Evolutionary conservation across 2,329 filamentous ascomycete species (phyloP), one percentile per base, ranked within the genome.

Genomic region (Aspergillus quadrilineatus): DNA sequence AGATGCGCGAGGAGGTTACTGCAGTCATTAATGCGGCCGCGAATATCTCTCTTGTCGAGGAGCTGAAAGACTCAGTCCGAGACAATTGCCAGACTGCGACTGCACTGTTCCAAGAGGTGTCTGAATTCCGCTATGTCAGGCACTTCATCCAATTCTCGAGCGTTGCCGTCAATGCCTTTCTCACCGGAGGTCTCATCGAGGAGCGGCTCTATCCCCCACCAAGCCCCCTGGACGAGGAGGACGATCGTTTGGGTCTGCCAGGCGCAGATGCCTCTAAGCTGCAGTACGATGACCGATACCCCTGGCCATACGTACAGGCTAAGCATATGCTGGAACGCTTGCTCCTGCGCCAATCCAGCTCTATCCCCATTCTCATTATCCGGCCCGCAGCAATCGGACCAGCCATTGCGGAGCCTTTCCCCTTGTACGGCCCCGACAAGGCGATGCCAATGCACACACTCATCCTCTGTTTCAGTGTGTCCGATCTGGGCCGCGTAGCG

Each of bases 311-410:
- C 22, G 55, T 46, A 6, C 45, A 59, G 39, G 55, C 63, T 6
- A 65, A 65, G 34, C 56, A 65, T 41, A 28, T 64, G 2, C 46
- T 57, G 3, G 63, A 65, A 49, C 39, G 50, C 12, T 36, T 65
- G 6, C 26, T 52, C 1, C 30, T 64, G 14, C 12, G 41, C 6
- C 28, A 32, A 10, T 29, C 41, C 9, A 43, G 50, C 2, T 51
- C 59, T 3, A 12, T 34, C 10, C 46, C 44, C 6, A 22, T 64
- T 1, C 59, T 65, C 7, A 51, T 64, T 6, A 30, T 64, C 9
- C 60, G 62, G 1, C 60, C 60, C 6, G 50, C 58, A 3, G 51
- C 52, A 42, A 62, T 65, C 10, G 60, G 56, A 4, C 63, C 62
- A 7, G 63, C 63, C 5, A 53, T 65, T 10, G 28, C 42, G 4